phyloP scores from a whole-genome alignment of 768 basidiomycete species.

The Multifurca ochricompacta region DNA sequence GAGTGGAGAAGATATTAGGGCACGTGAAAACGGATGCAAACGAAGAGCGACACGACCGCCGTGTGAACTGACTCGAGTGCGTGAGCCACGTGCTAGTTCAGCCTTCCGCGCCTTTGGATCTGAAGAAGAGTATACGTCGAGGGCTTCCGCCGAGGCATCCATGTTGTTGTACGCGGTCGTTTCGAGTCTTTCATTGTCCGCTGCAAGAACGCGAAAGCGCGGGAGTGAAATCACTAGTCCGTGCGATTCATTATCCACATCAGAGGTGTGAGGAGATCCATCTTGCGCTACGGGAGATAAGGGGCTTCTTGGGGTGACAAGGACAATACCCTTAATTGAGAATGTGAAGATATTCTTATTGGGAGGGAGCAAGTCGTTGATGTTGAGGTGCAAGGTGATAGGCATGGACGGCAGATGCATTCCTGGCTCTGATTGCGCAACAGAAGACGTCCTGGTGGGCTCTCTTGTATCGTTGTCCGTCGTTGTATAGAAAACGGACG shows the following conservation, averaged over 20 bases:
- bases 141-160: conserved; percentile 31
- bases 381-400: conserved; percentile 70
- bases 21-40: conserved; percentile 28
- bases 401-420: conserved; percentile 43
- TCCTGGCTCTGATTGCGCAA: conserved; percentile 23
- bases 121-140: conserved; percentile 57
- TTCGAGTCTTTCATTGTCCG: conserved; percentile 53
- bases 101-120: conserved; percentile 59
- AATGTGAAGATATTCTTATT: conserved; percentile 60
- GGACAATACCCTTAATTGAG: conserved; percentile 54
- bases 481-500: conserved; percentile 34
- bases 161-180: conserved; percentile 55
- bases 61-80: conserved; percentile 53
- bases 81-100: conserved; percentile 51
- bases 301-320: conserved; percentile 42
- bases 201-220: conserved; percentile 58
- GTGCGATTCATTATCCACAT: conserved; percentile 27
- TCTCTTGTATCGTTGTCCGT: conserved; percentile 29
- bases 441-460: conserved; percentile 34
- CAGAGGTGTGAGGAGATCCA: conserved; percentile 19
- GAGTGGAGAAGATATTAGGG: conserved; percentile 13
- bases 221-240: conserved; percentile 54
- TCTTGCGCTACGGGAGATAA: conserved; percentile 25
- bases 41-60: conserved; percentile 54
- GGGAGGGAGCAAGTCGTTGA: conserved; percentile 66